These are phyloP conservation scores for Cladorrhinum sp. DNA, from an alignment of 2,329 filamentous ascomycete genomes.

Conservation along the genomic window DNA sequence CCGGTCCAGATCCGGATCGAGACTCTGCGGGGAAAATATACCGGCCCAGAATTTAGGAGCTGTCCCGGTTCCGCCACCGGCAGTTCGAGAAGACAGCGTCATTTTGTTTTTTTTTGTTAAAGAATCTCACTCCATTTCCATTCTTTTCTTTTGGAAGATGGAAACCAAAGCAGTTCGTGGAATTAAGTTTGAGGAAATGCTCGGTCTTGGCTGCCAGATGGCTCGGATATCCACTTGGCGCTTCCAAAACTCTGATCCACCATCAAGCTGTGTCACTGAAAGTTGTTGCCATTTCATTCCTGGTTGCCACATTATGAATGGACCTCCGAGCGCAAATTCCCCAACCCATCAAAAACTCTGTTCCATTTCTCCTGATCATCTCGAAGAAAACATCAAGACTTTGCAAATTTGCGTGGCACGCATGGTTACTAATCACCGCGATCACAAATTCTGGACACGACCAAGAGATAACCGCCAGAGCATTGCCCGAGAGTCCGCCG, in stretches of 20 bases:
- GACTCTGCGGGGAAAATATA: conserved; percentile 18
- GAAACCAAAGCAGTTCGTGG: background rate
- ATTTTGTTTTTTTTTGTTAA: background rate
- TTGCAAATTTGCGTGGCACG: too few species aligned
- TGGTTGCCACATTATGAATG: too few species aligned
- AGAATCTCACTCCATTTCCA: background rate
- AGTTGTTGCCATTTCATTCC: background rate
- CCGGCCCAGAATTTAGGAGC: conserved; percentile 4
- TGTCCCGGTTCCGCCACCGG: conserved; percentile 18
- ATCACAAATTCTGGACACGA: too few species aligned
- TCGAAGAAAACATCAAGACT: too few species aligned
- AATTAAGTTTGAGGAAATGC: background rate
- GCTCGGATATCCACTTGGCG: background rate
- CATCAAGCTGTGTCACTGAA: too few species aligned
- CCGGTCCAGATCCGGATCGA: conserved; percentile 18
- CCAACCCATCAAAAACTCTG: too few species aligned
- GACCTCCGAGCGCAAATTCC: too few species aligned
- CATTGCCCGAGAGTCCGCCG: background rate
- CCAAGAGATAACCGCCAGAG: background rate
- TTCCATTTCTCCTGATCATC: too few species aligned
- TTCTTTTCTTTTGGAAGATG: background rate
- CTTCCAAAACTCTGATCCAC: background rate
- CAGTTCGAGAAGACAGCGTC: conserved; percentile 10
- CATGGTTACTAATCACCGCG: too few species aligned
- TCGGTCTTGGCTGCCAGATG: background rate